Conservation (phyloP, 345 rosid species). For the Sisymbrium altissimum region DNA sequence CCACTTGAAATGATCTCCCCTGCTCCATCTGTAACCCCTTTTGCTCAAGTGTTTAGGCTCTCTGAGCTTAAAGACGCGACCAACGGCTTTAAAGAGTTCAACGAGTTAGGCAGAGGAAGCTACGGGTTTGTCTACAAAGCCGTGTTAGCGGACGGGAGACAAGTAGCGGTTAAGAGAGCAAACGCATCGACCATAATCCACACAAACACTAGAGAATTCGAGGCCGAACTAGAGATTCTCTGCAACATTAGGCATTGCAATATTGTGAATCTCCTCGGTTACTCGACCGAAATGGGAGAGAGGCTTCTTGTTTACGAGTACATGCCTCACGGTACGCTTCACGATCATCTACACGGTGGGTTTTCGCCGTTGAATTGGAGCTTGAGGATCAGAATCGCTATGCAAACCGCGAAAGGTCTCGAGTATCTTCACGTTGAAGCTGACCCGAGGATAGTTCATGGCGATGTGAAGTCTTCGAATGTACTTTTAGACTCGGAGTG, state of each 20-base stretch:
- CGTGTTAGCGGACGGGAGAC: constrained; percentile 67
- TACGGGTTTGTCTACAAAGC: constrained; percentile 92
- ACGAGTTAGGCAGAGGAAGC: constrained; percentile 86
- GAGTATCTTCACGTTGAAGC: constrained; percentile 82
- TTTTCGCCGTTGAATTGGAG: constrained; percentile 72
- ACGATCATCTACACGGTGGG: constrained; percentile 78
- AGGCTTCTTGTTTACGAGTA: constrained; percentile 83
- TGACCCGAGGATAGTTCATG: constrained; percentile 59
- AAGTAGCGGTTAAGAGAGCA: constrained; percentile 88
- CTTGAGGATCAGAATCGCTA: constrained; percentile 56
- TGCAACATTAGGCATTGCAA: constrained; percentile 73
- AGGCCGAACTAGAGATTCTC: constrained; percentile 67
- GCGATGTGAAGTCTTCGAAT: constrained; percentile 68
- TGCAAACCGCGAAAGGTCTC: constrained; percentile 82
- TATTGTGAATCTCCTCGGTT: constrained; percentile 83
- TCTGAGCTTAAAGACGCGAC: constrained; percentile 90
- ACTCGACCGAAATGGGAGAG: constrained; percentile 86
- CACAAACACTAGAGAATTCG: constrained; percentile 72
- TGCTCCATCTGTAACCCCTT: constrained; percentile 41
- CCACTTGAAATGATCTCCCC: constrained; percentile 32
- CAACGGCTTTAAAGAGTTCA: constrained; percentile 92
- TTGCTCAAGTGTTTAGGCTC: constrained; percentile 77
- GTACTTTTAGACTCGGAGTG: constrained; percentile 81
- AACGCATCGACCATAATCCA: constrained; percentile 95
- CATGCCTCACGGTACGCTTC: constrained; percentile 89